Evolutionary conservation across 306 rosid species (phyloP), one percentile per base, ranked within the genome.

Genomic region (Cucurbita ficifolia): DNA sequence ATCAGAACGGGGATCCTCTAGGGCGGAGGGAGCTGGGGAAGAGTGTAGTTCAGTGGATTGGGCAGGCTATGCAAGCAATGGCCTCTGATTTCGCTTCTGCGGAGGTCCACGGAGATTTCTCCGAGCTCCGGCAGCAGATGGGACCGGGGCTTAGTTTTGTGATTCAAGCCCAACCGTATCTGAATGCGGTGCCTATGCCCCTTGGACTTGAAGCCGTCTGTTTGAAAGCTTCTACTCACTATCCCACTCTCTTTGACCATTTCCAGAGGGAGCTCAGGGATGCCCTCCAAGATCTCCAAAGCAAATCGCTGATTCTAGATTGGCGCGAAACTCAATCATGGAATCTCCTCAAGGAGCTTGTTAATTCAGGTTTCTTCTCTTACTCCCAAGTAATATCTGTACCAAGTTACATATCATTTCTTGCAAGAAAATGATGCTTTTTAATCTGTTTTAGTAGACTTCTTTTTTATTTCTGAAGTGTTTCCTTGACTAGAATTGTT

Each of bases 191-290:
- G 59, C 96, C 94, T 4, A 86, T 90, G 89, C 96, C 94, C 1
- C 86, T 84, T 39, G 96, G 94, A 7, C 81, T 90, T 11, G 91
- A 90, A 71, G 86, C 87, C 52, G 42, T 79, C 1, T 90, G 94
- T 77, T 77, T 90, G 73, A 90, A 88, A 76, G 89, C 85, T 35
- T 80, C 87, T 79, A 83, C 94, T 10, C 96, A 88, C 55, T 90
- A 90, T 73, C 91, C 96, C 0, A 90, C 96, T 67, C 85, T 88
- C 0, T 90, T 90, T 72, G 94, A 90, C 64, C 94, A 90, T 57
- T 90, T 90, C 51, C 96, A 90, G 83, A 79, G 96, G 79, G 96
- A 90, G 88, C 88, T 90, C 5, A 90, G 93, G 2, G 86, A 85
- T 17, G 94, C 84, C 56, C 93, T 90, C 14, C 86, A 79, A 57